Evolutionary conservation across 768 basidiomycete genomes (phyloP).

Genomic region (Tephrocybe sp.): DNA sequence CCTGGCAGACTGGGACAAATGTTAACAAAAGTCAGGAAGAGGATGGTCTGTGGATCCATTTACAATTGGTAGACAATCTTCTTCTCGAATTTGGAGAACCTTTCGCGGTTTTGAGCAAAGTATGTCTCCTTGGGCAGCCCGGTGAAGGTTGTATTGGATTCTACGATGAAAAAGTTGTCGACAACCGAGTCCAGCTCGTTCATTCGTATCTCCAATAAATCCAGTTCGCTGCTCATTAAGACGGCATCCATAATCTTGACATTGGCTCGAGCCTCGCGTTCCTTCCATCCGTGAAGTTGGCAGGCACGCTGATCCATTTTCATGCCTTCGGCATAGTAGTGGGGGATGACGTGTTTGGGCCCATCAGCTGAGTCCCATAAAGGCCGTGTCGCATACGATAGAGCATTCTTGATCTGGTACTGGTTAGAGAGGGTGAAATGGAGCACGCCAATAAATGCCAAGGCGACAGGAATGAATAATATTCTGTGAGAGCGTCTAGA

Average conservation of each 20-base stretch:
- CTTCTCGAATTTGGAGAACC: slow-evolving; percentile 47
- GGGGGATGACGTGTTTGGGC: slow-evolving; percentile 44
- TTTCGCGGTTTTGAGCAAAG: slow-evolving; percentile 42
- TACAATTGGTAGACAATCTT: slow-evolving; percentile 54
- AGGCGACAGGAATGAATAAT: slow-evolving; percentile 29
- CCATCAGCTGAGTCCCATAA: slow-evolving; percentile 56
- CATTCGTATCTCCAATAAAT: slow-evolving; percentile 60
- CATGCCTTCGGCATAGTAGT: slow-evolving; percentile 57
- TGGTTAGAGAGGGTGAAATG: slow-evolving; percentile 38
- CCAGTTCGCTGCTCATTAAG: slow-evolving; percentile 61
- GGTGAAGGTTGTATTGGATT: slow-evolving; percentile 61
- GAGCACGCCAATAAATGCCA: slow-evolving; percentile 28
- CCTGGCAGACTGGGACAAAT: slow-evolving; percentile 37
- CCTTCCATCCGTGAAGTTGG: slow-evolving; percentile 52
- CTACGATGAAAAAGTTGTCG: slow-evolving; percentile 58
- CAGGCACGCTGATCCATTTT: slow-evolving; percentile 42
- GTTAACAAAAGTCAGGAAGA: not conserved
- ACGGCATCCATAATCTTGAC: slow-evolving; percentile 55
- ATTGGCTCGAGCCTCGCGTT: slow-evolving; percentile 27
- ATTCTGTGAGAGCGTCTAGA: slow-evolving; percentile 27
- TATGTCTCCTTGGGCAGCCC: slow-evolving; percentile 52
- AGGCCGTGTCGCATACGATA: slow-evolving; percentile 57
- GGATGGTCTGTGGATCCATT: slow-evolving; percentile 16
- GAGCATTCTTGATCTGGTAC: slow-evolving; percentile 47
- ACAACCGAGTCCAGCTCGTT: slow-evolving; percentile 57